Percentiles rank a stretch among this genome's conserved stretches.
Evolutionary conservation across 306 rosid genomes (phyloP).

Genomic region (Fagus sylvatica): DNA sequence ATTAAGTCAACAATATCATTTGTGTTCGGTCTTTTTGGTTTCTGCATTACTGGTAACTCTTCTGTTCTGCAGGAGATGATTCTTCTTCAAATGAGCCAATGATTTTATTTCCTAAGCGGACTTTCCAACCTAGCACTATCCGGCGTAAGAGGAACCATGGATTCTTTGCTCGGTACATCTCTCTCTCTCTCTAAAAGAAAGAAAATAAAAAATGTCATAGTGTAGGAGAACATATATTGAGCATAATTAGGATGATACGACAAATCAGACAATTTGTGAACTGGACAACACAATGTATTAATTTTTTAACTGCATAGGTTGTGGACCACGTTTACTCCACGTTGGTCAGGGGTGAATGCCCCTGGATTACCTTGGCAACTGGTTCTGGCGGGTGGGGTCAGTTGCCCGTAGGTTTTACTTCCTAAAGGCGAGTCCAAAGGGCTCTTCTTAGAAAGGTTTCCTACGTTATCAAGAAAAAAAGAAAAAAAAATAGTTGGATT

Average conservation of each 20-base stretch:
- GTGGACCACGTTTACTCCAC: neutral
- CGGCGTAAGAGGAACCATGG: constrained; percentile 90
- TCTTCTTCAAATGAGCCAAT: constrained; percentile 67
- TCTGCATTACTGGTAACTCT: neutral
- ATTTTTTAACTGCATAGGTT: neutral
- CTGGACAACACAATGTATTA: neutral
- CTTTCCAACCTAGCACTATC: constrained; percentile 86
- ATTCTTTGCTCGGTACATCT: constrained; percentile 75
- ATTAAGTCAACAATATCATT: neutral
- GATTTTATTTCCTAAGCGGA: constrained; percentile 81
- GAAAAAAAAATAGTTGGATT: neutral
- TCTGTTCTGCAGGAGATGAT: constrained; percentile 44
- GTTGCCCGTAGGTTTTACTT: no score
- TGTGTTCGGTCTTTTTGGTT: neutral
- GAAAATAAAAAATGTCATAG: neutral
- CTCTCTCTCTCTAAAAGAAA: neutral
- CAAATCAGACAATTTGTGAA: neutral
- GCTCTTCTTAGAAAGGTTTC: no score
- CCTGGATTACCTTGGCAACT: no score
- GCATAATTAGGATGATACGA: neutral
- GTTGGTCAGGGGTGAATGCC: no score
- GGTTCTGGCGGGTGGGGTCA: no score
- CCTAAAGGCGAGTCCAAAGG: no score
- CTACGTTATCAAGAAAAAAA: no score
- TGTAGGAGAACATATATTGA: neutral